These are phyloP conservation scores for Talinum fruticosum DNA, from an alignment of 148 eudicot genomes.

Conservation along the genomic window DNA sequence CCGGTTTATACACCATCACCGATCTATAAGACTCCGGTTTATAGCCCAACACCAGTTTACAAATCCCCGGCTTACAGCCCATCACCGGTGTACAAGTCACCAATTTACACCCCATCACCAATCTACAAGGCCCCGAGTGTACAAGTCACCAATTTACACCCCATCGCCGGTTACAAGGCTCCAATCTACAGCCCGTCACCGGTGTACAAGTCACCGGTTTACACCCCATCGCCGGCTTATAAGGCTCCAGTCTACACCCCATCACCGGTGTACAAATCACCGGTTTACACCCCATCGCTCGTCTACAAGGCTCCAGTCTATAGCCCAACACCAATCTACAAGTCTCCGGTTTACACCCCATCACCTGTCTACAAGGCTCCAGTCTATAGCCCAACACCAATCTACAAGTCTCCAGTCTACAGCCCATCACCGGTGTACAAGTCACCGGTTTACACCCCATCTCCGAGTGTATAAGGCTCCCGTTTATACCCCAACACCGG, in stretches of 20 bases:
- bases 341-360: neutral
- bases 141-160: neutral
- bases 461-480: too few relatives aligned
- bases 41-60: neutral
- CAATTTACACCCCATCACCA: neutral
- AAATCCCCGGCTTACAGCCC: neutral
- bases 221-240: too few relatives aligned
- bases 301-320: neutral
- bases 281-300: too few relatives aligned
- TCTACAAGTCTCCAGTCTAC: too few relatives aligned
- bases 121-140: neutral
- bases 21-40: neutral
- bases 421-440: too few relatives aligned
- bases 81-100: neutral
- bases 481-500: too few relatives aligned
- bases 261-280: too few relatives aligned
- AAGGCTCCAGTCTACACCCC: too few relatives aligned
- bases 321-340: slow-evolving; percentile 1
- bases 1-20: neutral
- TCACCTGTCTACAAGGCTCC: neutral
- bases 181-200: slow-evolving; percentile 2
- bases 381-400: neutral
- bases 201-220: too few relatives aligned
- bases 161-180: neutral
- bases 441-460: too few relatives aligned